A percentile compares a stretch with the other conserved stretches of the same genome.
Evolutionary conservation across 164 flowering plant genomes (phyloP).

Genomic region (Macadamia tetraphylla): DNA sequence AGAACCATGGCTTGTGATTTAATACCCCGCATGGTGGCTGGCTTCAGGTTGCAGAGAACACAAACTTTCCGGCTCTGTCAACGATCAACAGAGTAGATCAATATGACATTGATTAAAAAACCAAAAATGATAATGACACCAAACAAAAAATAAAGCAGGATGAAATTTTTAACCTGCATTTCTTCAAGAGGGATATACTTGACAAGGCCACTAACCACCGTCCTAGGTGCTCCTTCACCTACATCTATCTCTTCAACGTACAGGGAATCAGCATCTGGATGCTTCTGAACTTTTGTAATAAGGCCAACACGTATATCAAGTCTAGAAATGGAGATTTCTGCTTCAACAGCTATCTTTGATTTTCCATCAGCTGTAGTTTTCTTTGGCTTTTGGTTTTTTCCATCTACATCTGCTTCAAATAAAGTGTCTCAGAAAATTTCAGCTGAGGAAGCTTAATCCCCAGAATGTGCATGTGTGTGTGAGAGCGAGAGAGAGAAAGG

Average conservation of each 20-base stretch:
- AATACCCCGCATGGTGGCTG: constrained; percentile 89
- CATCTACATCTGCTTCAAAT: constrained; percentile 30
- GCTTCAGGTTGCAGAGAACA: constrained; percentile 93
- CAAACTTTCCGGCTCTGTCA: constrained; percentile 87
- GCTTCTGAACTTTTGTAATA: constrained; percentile 72
- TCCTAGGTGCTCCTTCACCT: constrained; percentile 68
- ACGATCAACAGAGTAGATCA: neutral
- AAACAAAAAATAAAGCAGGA: neutral
- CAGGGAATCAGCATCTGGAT: constrained; percentile 95
- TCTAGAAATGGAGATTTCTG: constrained; percentile 63
- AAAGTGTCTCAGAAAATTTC: neutral
- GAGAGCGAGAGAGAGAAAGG: too few species aligned
- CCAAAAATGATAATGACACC: neutral
- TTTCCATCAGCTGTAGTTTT: constrained; percentile 47
- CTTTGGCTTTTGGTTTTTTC: constrained; percentile 38
- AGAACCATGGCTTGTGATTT: constrained; percentile 97
- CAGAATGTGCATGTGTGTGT: too few species aligned
- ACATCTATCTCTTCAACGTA: constrained; percentile 98
- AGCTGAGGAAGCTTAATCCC: neutral
- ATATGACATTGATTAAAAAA: neutral
- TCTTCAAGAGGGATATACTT: constrained; percentile 85
- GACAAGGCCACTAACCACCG: constrained; percentile 97
- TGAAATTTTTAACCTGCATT: constrained; percentile 62
- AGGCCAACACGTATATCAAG: constrained; percentile 94
- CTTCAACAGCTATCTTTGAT: constrained; percentile 39